Conservation (phyloP, 768 basidiomycete species). For the Saitozyma podzolica region DNA sequence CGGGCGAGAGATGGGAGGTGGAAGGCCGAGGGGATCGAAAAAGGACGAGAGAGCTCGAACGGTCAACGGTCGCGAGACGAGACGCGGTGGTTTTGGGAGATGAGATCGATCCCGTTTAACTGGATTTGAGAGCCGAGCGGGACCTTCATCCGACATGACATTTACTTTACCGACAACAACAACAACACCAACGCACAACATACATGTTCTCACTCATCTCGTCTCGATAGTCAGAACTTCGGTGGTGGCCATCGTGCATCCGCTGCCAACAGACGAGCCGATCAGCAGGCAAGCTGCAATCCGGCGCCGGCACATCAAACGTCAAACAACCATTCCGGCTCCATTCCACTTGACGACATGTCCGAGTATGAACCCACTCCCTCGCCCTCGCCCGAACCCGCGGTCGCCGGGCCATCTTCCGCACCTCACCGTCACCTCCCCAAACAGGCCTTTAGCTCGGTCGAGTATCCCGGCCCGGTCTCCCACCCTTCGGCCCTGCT, state of each 20-base stretch:
- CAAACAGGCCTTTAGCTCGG: slow-evolving; percentile 65
- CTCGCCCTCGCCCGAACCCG: slow-evolving; percentile 12
- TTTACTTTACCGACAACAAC: neutral
- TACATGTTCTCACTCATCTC: neutral
- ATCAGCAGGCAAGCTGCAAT: neutral
- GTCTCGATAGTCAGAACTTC: neutral
- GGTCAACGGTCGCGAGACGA: slow-evolving; percentile 1
- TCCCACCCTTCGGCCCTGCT: slow-evolving; percentile 62
- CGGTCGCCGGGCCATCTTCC: slow-evolving; percentile 1
- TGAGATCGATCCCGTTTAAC: no score
- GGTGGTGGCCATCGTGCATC: neutral
- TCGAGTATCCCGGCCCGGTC: slow-evolving; percentile 91
- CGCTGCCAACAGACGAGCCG: neutral
- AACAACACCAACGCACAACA: neutral
- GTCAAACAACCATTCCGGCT: no score
- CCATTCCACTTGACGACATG: slow-evolving; percentile 2
- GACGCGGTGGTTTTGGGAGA: no score
- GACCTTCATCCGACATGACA: neutral
- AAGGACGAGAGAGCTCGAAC: slow-evolving; percentile 3
- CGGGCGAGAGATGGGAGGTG: slow-evolving; percentile 17
- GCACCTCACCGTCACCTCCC: slow-evolving; percentile 40
- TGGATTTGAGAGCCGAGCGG: neutral
- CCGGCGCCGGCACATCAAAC: no score
- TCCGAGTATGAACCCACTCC: slow-evolving; percentile 9
- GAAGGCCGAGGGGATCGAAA: slow-evolving; percentile 8